Base-by-base conservation (phyloP, 2,329 filamentous ascomycete species). In the Fusarium sp. region DNA sequence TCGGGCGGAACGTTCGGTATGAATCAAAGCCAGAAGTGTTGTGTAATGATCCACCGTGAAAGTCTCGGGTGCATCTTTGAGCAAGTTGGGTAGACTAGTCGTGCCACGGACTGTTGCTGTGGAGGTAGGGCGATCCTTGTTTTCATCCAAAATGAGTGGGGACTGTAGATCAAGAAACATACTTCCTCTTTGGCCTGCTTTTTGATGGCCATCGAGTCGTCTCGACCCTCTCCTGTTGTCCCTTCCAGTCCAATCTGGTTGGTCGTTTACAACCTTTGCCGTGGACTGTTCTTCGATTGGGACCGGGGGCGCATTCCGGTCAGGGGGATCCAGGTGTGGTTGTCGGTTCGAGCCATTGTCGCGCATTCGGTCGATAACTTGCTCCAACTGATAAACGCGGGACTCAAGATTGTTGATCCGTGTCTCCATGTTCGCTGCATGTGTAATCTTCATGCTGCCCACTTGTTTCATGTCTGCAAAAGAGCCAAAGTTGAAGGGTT, bases 391-490 rank as follows among this genome's bases (percentile, higher is more conserved):
- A 22, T 82, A 78, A 72, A 89, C 83, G 7, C 83, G 83, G 7
- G 79, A 77, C 72, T 90, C 88, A 12, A 90, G 78, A 16, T 77
- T 77, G 11, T 79, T 79, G 20, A 90, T 81, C 14, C 88, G 83
- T 12, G 83, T 83, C 71, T 90, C 87, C 12, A 89, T 74, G 69
- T 81, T 85, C 13, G 83, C 83, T 18, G 84, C 85, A 68, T 87
- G 82, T 3, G 87, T 88, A 62, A 88, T 88, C 73, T 86, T 88
- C 85, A 87, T 87, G 29, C 82, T 84, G 0, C 82, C 80, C 78
- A 85, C 81, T 69, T 83, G 81, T 48, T 82, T 83, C 75, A 84
- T 80, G 22, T 79, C 77, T 12, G 78, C 75, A 49, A 87, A 77
- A 24, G 84, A 80, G 7, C 83, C 84, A 73, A 90, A 89, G 61